Evolutionary conservation across 169 alveolate genomes (phyloP).

Genomic region (Babesia microti): DNA sequence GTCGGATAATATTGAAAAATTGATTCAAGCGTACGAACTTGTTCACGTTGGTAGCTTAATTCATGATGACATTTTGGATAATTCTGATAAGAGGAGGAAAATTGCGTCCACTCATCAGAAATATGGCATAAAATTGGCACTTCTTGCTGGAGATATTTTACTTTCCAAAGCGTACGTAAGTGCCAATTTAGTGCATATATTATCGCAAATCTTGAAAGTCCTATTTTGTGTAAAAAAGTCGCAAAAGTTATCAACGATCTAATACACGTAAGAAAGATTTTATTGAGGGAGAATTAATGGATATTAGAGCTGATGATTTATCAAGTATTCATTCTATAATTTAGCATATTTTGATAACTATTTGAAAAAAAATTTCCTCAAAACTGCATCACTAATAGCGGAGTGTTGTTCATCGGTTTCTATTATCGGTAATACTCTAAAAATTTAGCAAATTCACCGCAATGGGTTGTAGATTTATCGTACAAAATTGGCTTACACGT

Average conservation of each 20-base stretch:
- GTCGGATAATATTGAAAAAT: slow-evolving; percentile 1
- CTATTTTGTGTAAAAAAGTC: slow-evolving; percentile 28
- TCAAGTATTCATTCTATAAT: background rate
- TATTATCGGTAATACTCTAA: slow-evolving; percentile 11
- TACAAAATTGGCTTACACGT: slow-evolving; percentile 68
- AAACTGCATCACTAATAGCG: slow-evolving; percentile 59
- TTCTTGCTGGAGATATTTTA: slow-evolving; percentile 62
- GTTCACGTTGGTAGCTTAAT: slow-evolving; percentile 65
- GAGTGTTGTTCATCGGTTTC: slow-evolving; percentile 36
- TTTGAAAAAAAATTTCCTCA: slow-evolving; percentile 48
- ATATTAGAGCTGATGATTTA: too few relatives aligned
- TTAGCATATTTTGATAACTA: slow-evolving; percentile 26
- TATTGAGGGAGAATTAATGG: slow-evolving; percentile 45
- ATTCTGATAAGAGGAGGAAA: slow-evolving; percentile 56
- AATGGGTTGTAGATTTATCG: too few relatives aligned
- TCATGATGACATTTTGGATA: slow-evolving; percentile 73
- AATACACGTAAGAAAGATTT: slow-evolving; percentile 40
- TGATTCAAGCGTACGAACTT: slow-evolving; percentile 49
- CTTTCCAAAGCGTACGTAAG: slow-evolving; percentile 49
- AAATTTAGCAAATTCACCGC: too few relatives aligned
- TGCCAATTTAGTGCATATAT: slow-evolving; percentile 23
- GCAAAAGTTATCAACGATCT: slow-evolving; percentile 54
- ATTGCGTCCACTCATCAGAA: slow-evolving; percentile 48
- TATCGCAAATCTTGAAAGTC: slow-evolving; percentile 40
- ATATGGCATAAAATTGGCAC: slow-evolving; percentile 56